Percentiles rank a stretch among this genome's conserved stretches.
phyloP scores from a whole-genome alignment of 176 grass and related monocot genomes.

The Echinochloa phyllopogon region DNA sequence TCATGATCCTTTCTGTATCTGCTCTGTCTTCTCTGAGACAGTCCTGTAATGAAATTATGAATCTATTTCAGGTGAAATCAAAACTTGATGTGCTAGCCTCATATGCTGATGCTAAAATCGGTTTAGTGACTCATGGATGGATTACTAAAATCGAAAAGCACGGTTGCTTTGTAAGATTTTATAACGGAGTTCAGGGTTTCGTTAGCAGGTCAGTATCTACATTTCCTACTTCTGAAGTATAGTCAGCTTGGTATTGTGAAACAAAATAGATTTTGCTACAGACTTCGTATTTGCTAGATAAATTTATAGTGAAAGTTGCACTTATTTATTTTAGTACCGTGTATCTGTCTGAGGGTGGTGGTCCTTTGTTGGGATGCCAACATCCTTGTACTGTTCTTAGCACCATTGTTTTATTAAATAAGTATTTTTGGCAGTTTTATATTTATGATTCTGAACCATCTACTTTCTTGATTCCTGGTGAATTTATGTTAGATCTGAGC shows the following conservation, averaged over 20 bases:
- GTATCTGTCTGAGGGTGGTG: not conserved
- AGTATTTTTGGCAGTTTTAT: not conserved
- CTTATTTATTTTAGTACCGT: not conserved
- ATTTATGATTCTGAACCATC: slow-evolving; percentile 35
- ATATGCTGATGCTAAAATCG: slow-evolving; percentile 86
- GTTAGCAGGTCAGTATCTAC: slow-evolving; percentile 68
- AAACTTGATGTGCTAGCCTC: slow-evolving; percentile 83
- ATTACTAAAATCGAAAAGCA: slow-evolving; percentile 97
- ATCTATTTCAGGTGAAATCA: slow-evolving; percentile 82
- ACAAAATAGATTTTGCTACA: not conserved
- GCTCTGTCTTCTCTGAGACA: slow-evolving; percentile 11
- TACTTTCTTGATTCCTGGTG: slow-evolving; percentile 29
- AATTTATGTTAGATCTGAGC: slow-evolving; percentile 66
- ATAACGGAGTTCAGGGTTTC: slow-evolving; percentile 92
- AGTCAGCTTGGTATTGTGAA: slow-evolving; percentile 14
- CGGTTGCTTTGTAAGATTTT: slow-evolving; percentile 92
- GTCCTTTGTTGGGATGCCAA: not conserved
- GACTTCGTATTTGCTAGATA: not conserved
- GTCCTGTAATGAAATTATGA: not conserved
- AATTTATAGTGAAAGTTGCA: not conserved
- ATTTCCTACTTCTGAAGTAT: slow-evolving; percentile 14
- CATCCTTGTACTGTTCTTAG: slow-evolving; percentile 2
- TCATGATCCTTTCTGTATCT: slow-evolving; percentile 20
- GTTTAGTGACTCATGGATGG: slow-evolving; percentile 93
- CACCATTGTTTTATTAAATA: slow-evolving; percentile 10